Evolutionary conservation across 1,139 yeast species (phyloP).

Genomic region (Suhomyces wounanorum): DNA sequence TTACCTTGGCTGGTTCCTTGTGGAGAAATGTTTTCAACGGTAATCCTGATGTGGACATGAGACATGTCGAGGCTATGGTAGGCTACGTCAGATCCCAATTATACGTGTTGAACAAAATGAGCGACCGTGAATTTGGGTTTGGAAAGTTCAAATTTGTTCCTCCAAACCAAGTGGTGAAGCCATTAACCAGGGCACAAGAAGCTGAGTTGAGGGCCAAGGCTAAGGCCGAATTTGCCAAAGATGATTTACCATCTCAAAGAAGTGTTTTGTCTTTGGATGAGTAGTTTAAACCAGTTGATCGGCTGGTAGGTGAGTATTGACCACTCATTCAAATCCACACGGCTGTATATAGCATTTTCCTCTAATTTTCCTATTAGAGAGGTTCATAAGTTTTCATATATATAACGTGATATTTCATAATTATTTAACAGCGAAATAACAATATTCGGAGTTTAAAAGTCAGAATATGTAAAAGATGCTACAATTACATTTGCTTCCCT

Average conservation of each 20-base stretch:
- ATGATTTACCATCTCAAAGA: conserved; percentile 61
- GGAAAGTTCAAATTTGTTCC: conserved; percentile 86
- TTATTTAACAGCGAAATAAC: not conserved
- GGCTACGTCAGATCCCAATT: conserved; percentile 88
- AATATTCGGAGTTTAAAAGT: too few relatives aligned
- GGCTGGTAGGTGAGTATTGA: too few relatives aligned
- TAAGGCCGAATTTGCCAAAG: conserved; percentile 45
- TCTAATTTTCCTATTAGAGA: not conserved
- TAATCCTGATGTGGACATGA: conserved; percentile 75
- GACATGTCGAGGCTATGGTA: conserved; percentile 83
- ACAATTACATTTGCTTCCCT: too few relatives aligned
- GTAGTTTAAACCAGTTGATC: conserved; percentile 23
- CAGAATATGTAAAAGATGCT: too few relatives aligned
- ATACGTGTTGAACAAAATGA: conserved; percentile 78
- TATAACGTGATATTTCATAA: not conserved
- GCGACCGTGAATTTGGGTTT: conserved; percentile 90
- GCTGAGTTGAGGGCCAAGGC: conserved; percentile 38
- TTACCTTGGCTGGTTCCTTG: conserved; percentile 81
- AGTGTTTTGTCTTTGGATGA: conserved; percentile 66
- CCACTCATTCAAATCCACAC: not conserved
- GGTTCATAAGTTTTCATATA: not conserved
- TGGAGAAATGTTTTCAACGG: conserved; percentile 94
- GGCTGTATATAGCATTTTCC: conserved; percentile 1
- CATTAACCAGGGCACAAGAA: conserved; percentile 66
- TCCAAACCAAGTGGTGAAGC: conserved; percentile 79